Conservation (phyloP, 768 basidiomycete genomes). For the Xerocomellus amylosporus region DNA sequence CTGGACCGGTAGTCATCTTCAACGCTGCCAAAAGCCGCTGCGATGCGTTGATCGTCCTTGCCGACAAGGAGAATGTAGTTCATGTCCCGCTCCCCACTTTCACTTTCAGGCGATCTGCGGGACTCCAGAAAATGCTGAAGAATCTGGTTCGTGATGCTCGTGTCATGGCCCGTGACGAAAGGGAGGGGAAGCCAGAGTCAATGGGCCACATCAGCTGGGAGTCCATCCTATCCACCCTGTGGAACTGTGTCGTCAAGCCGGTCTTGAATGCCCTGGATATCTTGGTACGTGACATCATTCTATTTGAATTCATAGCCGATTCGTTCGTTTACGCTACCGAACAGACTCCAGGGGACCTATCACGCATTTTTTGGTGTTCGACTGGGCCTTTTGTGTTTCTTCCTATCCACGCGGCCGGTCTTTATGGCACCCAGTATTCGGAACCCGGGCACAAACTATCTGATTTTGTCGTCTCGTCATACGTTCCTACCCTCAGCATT, state of each 20-base stretch:
- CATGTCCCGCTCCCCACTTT: conserved; percentile 6
- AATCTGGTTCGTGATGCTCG: neutral
- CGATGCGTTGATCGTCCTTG: conserved; percentile 27
- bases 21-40: conserved; percentile 21
- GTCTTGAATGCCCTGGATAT: conserved; percentile 5
- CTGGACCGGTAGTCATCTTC: neutral
- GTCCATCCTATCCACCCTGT: conserved; percentile 3
- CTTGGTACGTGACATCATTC: neutral
- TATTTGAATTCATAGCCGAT: neutral
- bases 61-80: neutral
- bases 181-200: neutral
- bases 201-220: neutral
- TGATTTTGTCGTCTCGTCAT: neutral
- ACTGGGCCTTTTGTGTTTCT: conserved; percentile 1
- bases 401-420: conserved; percentile 1
- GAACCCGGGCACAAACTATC: neutral
- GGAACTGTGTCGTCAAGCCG: conserved; percentile 9
- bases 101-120: neutral
- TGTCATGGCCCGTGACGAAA: neutral
- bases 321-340: neutral
- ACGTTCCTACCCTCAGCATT: conserved; percentile 5
- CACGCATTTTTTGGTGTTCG: conserved; percentile 1
- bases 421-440: neutral
- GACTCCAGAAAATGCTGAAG: neutral
- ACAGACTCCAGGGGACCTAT: neutral